These are phyloP conservation scores for Roridomyces roridus DNA, from an alignment of 768 basidiomycete genomes.

Conservation along the genomic window DNA sequence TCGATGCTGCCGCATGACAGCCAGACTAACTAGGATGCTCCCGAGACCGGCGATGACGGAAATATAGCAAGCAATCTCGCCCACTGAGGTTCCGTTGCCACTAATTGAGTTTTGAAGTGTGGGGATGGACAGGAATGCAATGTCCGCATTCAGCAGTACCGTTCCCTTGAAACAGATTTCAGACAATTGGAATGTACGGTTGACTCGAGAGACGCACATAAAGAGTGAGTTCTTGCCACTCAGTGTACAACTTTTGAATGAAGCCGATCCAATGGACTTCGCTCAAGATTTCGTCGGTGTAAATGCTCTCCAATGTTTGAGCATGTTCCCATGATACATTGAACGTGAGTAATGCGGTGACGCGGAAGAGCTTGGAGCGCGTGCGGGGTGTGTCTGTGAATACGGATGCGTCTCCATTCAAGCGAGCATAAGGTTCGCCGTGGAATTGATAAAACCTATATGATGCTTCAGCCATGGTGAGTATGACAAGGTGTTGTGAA, in stretches of 20 bases:
- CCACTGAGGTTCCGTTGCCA: background rate
- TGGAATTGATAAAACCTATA: slow-evolving; percentile 12
- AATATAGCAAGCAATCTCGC: slow-evolving; percentile 4
- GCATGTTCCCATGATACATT: background rate
- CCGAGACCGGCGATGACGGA: slow-evolving; percentile 10
- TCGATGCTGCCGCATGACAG: slow-evolving; percentile 2
- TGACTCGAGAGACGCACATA: background rate
- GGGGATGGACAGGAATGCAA: slow-evolving; percentile 11
- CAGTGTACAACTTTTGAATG: background rate
- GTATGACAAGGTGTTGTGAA: too few species aligned
- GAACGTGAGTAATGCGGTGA: background rate
- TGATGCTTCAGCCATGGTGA: too few species aligned
- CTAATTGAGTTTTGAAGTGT: background rate
- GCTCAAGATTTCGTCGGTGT: slow-evolving; percentile 1
- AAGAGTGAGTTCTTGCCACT: slow-evolving; percentile 10
- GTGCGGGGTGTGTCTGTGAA: background rate
- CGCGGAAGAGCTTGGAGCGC: slow-evolving; percentile 2
- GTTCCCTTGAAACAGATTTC: background rate
- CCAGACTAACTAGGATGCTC: slow-evolving; percentile 2
- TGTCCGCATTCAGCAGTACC: slow-evolving; percentile 8
- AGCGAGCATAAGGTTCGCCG: slow-evolving; percentile 5
- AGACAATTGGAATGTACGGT: too few species aligned
- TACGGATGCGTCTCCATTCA: background rate
- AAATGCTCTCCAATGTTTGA: slow-evolving; percentile 4
- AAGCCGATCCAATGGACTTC: background rate